Evolutionary conservation across 2,329 filamentous ascomycete genomes (phyloP).

Genomic region (Didymellaceae sp.): DNA sequence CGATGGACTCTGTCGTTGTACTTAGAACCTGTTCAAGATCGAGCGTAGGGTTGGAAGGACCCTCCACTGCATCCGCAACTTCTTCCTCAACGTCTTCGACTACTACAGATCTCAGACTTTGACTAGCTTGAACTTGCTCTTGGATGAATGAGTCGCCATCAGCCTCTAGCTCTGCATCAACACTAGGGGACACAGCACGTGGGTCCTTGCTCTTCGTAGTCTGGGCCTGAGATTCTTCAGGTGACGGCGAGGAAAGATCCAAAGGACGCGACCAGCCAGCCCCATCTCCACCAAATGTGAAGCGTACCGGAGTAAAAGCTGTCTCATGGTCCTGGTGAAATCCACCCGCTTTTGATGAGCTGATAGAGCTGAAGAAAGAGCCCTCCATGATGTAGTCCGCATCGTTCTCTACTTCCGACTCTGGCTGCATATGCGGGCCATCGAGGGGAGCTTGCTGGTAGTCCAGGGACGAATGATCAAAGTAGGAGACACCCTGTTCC

Average conservation of each 20-base stretch:
- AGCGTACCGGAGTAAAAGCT: conserved; percentile 45
- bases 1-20: background rate
- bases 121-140: background rate
- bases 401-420: conserved; percentile 23
- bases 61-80: background rate
- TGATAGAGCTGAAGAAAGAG: conserved; percentile 45
- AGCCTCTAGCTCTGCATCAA: background rate
- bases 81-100: background rate
- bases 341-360: conserved; percentile 30
- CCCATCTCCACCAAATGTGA: conserved; percentile 46
- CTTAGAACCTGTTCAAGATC: background rate
- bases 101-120: background rate
- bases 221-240: conserved; percentile 11
- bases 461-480: conserved; percentile 28
- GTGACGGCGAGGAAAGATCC: conserved; percentile 27
- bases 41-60: background rate
- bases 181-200: background rate
- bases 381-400: conserved; percentile 38
- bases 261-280: conserved; percentile 26
- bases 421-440: background rate
- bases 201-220: background rate
- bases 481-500: conserved; percentile 39
- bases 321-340: conserved; percentile 42
- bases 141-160: background rate
- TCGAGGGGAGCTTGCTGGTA: conserved; percentile 8